Conservation (phyloP, 768 basidiomycete genomes). For the Pleurotus pulmonarius region DNA sequence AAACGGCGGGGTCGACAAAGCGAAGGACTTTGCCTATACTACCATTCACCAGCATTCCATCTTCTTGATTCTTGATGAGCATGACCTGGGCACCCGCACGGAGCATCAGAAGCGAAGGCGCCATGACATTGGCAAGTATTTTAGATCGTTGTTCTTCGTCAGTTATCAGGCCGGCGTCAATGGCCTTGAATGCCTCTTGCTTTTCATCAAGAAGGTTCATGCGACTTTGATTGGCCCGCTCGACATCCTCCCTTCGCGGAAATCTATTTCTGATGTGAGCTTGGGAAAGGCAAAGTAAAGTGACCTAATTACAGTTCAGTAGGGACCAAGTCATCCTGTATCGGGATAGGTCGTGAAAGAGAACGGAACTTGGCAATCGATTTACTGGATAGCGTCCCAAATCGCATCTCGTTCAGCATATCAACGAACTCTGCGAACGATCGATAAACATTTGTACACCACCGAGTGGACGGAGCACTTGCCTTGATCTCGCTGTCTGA, state of each 20-base stretch:
- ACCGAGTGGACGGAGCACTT: constrained; percentile 17
- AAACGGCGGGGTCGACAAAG: constrained; percentile 57
- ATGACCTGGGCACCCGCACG: constrained; percentile 87
- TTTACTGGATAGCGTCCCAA: constrained; percentile 60
- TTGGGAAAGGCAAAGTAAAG: background rate
- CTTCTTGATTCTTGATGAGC: constrained; percentile 86
- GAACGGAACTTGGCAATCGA: constrained; percentile 71
- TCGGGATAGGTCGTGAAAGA: constrained; percentile 67
- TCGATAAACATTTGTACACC: background rate
- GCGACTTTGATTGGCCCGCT: constrained; percentile 71
- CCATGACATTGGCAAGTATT: constrained; percentile 90
- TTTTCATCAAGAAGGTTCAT: constrained; percentile 53
- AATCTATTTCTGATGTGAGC: constrained; percentile 48
- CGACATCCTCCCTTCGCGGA: constrained; percentile 90
- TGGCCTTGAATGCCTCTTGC: constrained; percentile 49
- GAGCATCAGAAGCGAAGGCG: constrained; percentile 62
- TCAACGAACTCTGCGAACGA: constrained; percentile 71
- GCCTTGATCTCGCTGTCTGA: constrained; percentile 92
- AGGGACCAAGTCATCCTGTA: constrained; percentile 78
- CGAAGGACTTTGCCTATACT: constrained; percentile 82
- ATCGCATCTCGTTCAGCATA: constrained; percentile 99
- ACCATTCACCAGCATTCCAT: constrained; percentile 90
- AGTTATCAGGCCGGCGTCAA: constrained; percentile 58
- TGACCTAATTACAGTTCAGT: constrained; percentile 75
- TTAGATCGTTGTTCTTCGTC: constrained; percentile 64